These are phyloP conservation scores for Wallacemonas rigidus DNA, from an alignment of 208 protist species.

Conservation along the genomic window DNA sequence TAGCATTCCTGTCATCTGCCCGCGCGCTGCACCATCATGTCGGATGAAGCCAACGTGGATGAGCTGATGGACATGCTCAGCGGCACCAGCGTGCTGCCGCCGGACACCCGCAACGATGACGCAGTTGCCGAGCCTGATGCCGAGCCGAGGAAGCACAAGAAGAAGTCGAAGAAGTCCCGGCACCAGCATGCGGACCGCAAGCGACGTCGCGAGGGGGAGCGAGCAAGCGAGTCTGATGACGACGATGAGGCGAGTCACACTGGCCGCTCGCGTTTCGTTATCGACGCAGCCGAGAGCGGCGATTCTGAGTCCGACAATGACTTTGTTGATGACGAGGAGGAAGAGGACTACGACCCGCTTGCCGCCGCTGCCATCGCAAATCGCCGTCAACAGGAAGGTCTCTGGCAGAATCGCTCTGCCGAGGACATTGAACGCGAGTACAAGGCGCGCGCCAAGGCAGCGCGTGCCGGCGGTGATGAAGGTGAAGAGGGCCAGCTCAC, in stretches of 20 bases:
- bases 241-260: conserved; percentile 27
- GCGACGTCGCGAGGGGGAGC: conserved; percentile 12
- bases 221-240: conserved; percentile 29
- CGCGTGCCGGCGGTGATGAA: conserved; percentile 17
- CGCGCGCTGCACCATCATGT: conserved; percentile 26
- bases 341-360: conserved; percentile 22
- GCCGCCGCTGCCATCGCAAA: conserved; percentile 20
- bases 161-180: conserved; percentile 13
- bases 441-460: conserved; percentile 54
- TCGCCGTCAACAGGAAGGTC: background rate
- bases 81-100: conserved; percentile 8
- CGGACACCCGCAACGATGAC: background rate
- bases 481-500: conserved; percentile 25
- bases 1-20: no score
- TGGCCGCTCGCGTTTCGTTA: conserved; percentile 40
- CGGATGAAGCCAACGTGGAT: conserved; percentile 69
- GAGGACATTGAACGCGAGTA: conserved; percentile 79
- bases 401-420: conserved; percentile 21
- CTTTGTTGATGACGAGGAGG: conserved; percentile 56
- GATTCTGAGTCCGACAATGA: conserved; percentile 36
- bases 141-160: conserved; percentile 27
- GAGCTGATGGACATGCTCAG: conserved; percentile 71
- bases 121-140: conserved; percentile 16
- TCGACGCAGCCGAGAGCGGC: conserved; percentile 51
- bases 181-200: background rate